Base-by-base conservation (phyloP, 2,329 filamentous ascomycete species). In the Alternaria angustiovoidea region DNA sequence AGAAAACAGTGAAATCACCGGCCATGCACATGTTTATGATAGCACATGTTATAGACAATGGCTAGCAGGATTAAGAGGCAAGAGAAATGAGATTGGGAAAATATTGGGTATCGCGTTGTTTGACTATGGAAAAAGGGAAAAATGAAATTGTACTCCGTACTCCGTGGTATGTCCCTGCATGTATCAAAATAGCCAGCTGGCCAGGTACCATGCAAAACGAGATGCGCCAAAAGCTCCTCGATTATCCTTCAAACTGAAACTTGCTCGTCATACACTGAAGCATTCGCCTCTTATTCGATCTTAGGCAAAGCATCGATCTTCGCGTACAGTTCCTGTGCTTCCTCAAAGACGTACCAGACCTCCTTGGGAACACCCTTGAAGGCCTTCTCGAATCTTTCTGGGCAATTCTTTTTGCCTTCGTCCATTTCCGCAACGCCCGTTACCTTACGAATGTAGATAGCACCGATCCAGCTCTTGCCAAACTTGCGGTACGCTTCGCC, bases 361-460 rank as follows among this genome's bases (percentile, higher is more conserved):
- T 85, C 81, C 43, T 81, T 83, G 0, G 93, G 91, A 8, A 97
- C 83, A 41, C 84, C 88, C 66, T 89, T 83, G 76, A 98, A 98
- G 0, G 94, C 94, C 70, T 88, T 87, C 74, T 93, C 88, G 71
- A 98, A 98, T 30, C 95, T 84, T 66, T 87, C 84, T 0, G 87
- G 84, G n/a, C 62, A 60, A 55, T 84, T 84, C 71, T 89, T 88
- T 70, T 92, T 93, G 79, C 91, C 91, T 70, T 90, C 86, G 34
- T 89, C 83, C 78, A 94, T 91, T 32, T 90, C 86, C 0, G 89
- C 88, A 24, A 95, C 87, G 63, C 94, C 90, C 2, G 85, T 89
- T 0, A 95, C 93, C 74, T 92, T 94, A 54, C 94, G 87, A 70
- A 97, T 96, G 65, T 92, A 90, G 47, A 98, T 95, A 12, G 91